A percentile compares a stretch with the other conserved stretches of the same genome.
These are phyloP conservation scores for Scutellaria minor DNA, from an alignment of 257 asterid species.

Conservation along the genomic window DNA sequence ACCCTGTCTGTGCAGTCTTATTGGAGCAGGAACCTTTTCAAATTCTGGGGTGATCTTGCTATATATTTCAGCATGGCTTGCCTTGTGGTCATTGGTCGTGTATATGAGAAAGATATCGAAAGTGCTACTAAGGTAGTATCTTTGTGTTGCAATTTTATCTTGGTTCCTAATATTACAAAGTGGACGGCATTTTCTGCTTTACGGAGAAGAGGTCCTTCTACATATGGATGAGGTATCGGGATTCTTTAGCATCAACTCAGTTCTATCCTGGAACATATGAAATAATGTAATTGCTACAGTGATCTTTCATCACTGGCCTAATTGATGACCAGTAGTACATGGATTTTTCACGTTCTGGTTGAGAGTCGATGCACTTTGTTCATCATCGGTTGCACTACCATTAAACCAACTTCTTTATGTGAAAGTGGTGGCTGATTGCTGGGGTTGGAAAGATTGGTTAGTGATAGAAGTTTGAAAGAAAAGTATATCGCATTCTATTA, in stretches of 20 bases:
- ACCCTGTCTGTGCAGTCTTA: constrained; percentile 49
- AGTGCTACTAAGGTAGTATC: constrained; percentile 59
- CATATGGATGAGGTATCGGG: constrained; percentile 29
- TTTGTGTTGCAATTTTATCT: constrained; percentile 14
- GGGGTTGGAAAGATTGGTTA: constrained; percentile 16
- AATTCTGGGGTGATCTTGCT: constrained; percentile 74
- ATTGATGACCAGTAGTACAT: constrained; percentile 14
- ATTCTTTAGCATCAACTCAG: constrained; percentile 31
- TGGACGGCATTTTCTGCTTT: constrained; percentile 28
- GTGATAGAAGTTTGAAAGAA: constrained; percentile 25
- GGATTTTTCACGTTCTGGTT: constrained; percentile 25
- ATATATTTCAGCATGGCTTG: constrained; percentile 83
- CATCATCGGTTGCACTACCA: constrained; percentile 12
- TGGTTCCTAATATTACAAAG: constrained; percentile 29
- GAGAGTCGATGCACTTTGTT: constrained; percentile 12
- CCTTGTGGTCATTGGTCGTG: constrained; percentile 75
- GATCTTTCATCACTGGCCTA: constrained; percentile 24
- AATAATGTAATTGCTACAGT: constrained; percentile 13
- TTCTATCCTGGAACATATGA: constrained; percentile 26
- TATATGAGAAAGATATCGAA: constrained; percentile 76
- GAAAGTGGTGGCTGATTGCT: constrained; percentile 27
- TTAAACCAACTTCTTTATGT: not conserved
- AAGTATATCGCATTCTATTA: not conserved
- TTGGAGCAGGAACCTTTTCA: constrained; percentile 53
- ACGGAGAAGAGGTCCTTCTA: constrained; percentile 29